These are phyloP conservation scores for Microsporum canis DNA, from an alignment of 2,329 filamentous ascomycete genomes.

Conservation along the genomic window DNA sequence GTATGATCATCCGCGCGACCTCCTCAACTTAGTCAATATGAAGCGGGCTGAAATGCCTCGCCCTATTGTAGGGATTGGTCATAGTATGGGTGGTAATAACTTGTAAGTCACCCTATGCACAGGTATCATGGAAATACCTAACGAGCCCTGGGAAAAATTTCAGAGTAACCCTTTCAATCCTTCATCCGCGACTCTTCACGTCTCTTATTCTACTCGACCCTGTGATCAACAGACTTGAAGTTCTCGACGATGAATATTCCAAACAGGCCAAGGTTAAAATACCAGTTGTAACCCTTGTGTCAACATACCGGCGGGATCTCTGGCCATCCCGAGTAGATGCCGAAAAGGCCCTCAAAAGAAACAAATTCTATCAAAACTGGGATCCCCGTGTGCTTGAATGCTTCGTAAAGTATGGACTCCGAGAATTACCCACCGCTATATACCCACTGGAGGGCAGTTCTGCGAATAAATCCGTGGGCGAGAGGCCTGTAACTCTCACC, in stretches of 20 bases:
- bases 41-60: conserved; percentile 70
- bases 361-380: conserved; percentile 71
- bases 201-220: conserved; percentile 73
- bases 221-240: conserved; percentile 49
- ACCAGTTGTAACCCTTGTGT: conserved; percentile 40
- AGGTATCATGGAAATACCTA: not conserved
- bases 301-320: conserved; percentile 60
- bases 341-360: conserved; percentile 52
- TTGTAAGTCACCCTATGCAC: conserved; percentile 34
- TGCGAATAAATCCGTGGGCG: conserved; percentile 51
- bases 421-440: conserved; percentile 55
- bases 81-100: conserved; percentile 74
- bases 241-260: conserved; percentile 34
- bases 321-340: conserved; percentile 72
- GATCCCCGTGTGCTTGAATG: conserved; percentile 65
- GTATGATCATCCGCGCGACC: conserved; percentile 74
- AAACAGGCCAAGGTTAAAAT: conserved; percentile 20
- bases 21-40: conserved; percentile 72
- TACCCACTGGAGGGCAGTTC: conserved; percentile 21
- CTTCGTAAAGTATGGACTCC: conserved; percentile 64
- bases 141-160: not conserved
- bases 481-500: conserved; percentile 51
- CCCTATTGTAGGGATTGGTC: conserved; percentile 72
- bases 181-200: conserved; percentile 70
- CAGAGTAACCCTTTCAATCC: conserved; percentile 53